These are phyloP conservation scores for Monosporascus ibericus DNA, from an alignment of 2,329 filamentous ascomycete genomes.

Conservation along the genomic window DNA sequence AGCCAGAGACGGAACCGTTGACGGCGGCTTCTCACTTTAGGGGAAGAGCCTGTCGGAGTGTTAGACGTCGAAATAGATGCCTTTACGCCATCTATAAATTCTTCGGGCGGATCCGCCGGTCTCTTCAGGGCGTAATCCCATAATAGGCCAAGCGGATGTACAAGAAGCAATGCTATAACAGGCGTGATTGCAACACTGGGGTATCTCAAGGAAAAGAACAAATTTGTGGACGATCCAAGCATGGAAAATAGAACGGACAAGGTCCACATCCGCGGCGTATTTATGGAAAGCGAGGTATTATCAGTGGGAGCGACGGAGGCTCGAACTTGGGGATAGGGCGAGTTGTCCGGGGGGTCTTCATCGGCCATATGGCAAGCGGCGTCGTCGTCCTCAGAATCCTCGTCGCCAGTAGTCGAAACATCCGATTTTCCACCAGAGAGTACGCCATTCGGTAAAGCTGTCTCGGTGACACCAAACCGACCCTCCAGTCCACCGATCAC, in stretches of 20 bases:
- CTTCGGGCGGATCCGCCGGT: constrained; percentile 45
- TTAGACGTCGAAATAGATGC: constrained; percentile 3
- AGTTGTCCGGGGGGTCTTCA: constrained; percentile 58
- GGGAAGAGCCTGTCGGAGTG: constrained; percentile 5
- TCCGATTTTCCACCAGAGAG: constrained; percentile 36
- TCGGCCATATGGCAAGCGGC: constrained; percentile 35
- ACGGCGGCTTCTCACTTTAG: constrained; percentile 23
- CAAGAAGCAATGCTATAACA: constrained; percentile 78
- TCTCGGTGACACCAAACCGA: constrained; percentile 45
- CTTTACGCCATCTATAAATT: constrained; percentile 50
- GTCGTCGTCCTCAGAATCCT: constrained; percentile 24
- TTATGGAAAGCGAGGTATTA: constrained; percentile 72
- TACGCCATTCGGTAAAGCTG: constrained; percentile 38
- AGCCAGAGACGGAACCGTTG: constrained; percentile 62
- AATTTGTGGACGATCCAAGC: constrained; percentile 74
- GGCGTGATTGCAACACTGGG: constrained; percentile 85
- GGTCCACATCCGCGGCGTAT: constrained; percentile 82
- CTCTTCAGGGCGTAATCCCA: constrained; percentile 71
- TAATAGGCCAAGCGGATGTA: constrained; percentile 73
- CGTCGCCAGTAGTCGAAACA: constrained; percentile 16
- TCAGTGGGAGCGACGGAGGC: constrained; percentile 74
- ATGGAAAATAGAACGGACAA: constrained; percentile 75
- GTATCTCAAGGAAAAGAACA: constrained; percentile 87
- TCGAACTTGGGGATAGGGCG: constrained; percentile 71
- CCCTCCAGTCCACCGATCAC: constrained; percentile 49